Percentiles rank a stretch among this genome's conserved stretches.
These are phyloP conservation scores for Phoma sp. DNA, from an alignment of 2,329 filamentous ascomycete genomes.

Conservation along the genomic window DNA sequence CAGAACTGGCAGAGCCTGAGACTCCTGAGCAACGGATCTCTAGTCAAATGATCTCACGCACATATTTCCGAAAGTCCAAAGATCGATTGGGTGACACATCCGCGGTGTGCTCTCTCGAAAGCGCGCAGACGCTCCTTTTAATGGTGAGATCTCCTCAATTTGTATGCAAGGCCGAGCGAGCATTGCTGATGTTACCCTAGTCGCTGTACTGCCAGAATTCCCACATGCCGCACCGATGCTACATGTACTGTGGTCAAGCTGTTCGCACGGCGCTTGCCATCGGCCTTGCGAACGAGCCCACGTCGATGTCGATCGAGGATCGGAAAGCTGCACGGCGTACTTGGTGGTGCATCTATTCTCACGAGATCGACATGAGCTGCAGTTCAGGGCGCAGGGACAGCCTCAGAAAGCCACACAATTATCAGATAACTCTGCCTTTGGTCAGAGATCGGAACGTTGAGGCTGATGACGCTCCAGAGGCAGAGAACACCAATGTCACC, in stretches of 20 bases:
- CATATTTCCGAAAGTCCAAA: neutral
- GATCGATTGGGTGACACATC: neutral
- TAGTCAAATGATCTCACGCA: neutral
- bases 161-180: no score
- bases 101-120: neutral
- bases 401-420: neutral
- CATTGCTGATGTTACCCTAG: neutral
- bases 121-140: neutral
- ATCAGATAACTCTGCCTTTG: neutral
- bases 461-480: neutral
- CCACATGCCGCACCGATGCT: neutral
- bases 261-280: neutral
- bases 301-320: neutral
- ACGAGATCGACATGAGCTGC: conserved; percentile 3
- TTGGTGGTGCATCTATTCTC: conserved; percentile 1
- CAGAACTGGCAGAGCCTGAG: neutral
- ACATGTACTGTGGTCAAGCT: conserved; percentile 3
- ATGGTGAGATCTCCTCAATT: neutral
- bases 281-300: neutral
- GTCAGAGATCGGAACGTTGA: neutral
- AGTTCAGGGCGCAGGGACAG: neutral
- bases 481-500: neutral
- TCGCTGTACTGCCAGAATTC: conserved; percentile 1
- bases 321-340: neutral
- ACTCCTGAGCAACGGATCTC: neutral